Base-by-base conservation (phyloP, 345 rosid genomes). In the Hibiscus mutabilis region DNA sequence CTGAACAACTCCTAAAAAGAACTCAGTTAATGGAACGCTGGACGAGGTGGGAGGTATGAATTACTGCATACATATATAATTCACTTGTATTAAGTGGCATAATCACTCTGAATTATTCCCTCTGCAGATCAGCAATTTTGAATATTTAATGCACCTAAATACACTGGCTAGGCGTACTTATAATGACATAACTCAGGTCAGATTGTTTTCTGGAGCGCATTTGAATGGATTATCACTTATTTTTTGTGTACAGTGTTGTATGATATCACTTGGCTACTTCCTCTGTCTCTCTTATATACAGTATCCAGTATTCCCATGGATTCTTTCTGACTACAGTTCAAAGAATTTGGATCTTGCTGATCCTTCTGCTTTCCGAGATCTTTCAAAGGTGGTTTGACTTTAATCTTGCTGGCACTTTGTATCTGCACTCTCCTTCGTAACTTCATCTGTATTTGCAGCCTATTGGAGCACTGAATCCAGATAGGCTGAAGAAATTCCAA, bases 241-340 rank as follows among this genome's bases (percentile, higher is more conserved):
- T 37, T 33, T 24, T 58, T 8, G 55, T 15, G 19, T 24, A 13
- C 24, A 37, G 51, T 37, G 16, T 16, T 44, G 11, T 44, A 18
- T n/a, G 2, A 16, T 60, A 56, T 37, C 12, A 35, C 35, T 21
- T 13, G 44, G 57, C 24, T 60, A 15, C 22, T 19, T 72, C 79
- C 74, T 33, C 74, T 44, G 73, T 66, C 15, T 57, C 21, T 49
- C 27, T 58, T 25, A 2, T n/a, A 16, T 85, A 87, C 92, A 95
- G 99, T 95, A 95, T 85, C 99, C 98, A 75, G 98, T 95, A 79
- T 95, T 95, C 76, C 99, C 99, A 24, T 95, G 99, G 99, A 82
- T 95, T 79, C 91, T 92, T 61, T 86, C 97, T 75, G 91, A 95
- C 79, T 86, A 91, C 83, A 80, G 73, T 77, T 92, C 99, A 42